Conservation (phyloP, 805 yeast species). For the Suhomyces sp. region DNA sequence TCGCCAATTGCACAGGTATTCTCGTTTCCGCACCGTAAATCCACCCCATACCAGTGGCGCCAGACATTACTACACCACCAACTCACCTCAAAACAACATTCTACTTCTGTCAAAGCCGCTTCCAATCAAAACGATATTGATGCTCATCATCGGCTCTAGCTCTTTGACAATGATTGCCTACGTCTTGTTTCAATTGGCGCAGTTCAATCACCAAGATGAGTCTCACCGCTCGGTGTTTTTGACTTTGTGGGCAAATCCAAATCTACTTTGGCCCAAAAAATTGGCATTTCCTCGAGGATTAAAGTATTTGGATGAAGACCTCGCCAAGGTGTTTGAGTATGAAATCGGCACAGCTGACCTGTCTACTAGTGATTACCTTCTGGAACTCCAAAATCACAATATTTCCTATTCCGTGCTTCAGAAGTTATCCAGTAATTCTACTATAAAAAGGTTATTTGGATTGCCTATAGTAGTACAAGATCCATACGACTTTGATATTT, state of each 20-base stretch:
- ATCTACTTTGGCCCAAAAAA: slow-evolving; percentile 23
- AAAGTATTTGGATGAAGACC: slow-evolving; percentile 23
- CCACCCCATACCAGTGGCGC: neutral
- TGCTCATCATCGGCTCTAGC: slow-evolving; percentile 20
- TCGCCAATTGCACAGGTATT: neutral
- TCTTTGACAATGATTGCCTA: slow-evolving; percentile 24
- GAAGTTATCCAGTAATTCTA: slow-evolving; percentile 19
- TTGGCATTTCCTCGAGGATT: slow-evolving; percentile 26
- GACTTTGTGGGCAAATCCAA: slow-evolving; percentile 26
- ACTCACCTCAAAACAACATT: neutral
- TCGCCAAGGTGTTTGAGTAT: slow-evolving; percentile 10
- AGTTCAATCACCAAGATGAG: slow-evolving; percentile 10
- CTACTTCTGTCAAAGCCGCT: slow-evolving; percentile 2
- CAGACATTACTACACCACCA: neutral
- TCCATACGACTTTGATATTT: slow-evolving; percentile 17
- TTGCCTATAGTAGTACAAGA: slow-evolving; percentile 24
- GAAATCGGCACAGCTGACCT: slow-evolving; percentile 16
- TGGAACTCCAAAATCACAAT: slow-evolving; percentile 18
- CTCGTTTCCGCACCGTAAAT: no score
- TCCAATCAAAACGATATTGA: slow-evolving; percentile 18
- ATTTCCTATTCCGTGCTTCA: slow-evolving; percentile 28
- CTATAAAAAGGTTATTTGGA: slow-evolving; percentile 24
- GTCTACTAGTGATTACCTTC: slow-evolving; percentile 10
- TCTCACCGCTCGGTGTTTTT: slow-evolving; percentile 15
- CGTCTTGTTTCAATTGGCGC: slow-evolving; percentile 16